Percentiles rank a stretch among this genome's conserved stretches.
Conservation (phyloP, 2,329 filamentous ascomycete genomes). For the Diaporthe nobilis region DNA sequence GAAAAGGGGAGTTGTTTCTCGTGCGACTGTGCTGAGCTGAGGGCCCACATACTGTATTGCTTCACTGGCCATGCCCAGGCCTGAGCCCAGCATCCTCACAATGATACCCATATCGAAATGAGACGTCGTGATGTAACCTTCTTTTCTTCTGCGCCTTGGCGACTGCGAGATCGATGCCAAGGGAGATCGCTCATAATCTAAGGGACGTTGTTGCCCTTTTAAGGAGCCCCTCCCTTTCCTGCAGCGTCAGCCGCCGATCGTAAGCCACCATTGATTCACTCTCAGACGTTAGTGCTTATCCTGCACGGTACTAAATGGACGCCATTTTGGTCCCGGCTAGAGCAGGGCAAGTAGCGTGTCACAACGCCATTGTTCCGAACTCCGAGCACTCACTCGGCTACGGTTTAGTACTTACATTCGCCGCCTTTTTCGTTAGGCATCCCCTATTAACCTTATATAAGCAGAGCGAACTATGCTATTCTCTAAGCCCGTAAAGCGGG, state of each 20-base stretch:
- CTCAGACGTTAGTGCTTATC: background rate
- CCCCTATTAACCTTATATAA: no score
- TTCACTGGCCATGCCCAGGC: slow-evolving; percentile 45
- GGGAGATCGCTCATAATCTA: background rate
- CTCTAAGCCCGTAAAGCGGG: no score
- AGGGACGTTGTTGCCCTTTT: background rate
- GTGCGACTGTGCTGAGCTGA: background rate
- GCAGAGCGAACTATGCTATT: no score
- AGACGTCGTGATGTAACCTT: background rate
- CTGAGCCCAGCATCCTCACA: slow-evolving; percentile 37
- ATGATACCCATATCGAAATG: slow-evolving; percentile 31
- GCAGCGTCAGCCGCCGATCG: background rate
- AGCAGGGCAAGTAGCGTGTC: background rate
- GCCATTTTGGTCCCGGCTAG: no score
- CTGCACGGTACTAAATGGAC: background rate
- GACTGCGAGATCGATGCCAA: background rate
- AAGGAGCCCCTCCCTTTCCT: background rate
- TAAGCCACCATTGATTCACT: background rate
- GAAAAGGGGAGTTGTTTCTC: no score
- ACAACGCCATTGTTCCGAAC: background rate
- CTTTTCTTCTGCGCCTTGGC: background rate
- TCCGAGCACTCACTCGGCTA: background rate
- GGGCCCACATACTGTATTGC: slow-evolving; percentile 41
- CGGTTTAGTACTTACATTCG: no score
- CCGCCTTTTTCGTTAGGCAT: no score